Base-by-base conservation (phyloP, 2,329 filamentous ascomycete species). In the Capronia epimyces region DNA sequence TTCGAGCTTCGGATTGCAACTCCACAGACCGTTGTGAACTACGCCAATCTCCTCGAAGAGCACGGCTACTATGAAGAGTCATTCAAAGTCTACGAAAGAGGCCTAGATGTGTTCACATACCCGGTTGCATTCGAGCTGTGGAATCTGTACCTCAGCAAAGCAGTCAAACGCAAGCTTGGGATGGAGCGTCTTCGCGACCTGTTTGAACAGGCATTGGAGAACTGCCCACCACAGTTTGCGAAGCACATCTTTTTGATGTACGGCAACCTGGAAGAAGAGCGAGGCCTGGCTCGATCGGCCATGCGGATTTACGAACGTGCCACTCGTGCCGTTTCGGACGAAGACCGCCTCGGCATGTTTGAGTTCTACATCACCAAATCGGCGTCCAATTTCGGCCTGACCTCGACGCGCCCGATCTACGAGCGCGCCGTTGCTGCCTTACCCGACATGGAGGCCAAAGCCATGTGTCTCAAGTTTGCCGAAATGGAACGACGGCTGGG, bases 331-430 rank as follows among this genome's bases (percentile, higher is more conserved):
- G 94, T 98, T 2, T 85, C 88, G 12, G 93, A 98, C 64, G 91
- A 96, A 64, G 91, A 98, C 68, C 80, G 89, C 46, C 84, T 90
- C 53, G 89, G 95, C 63, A 96, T 98, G 90, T 98, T 96, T 75
- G 93, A 95, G 69, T 95, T 97, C 67, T 98, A 98, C 74, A 96
- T 98, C 66, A 97, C 91, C 52, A 97, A 98, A 68, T 96, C 90
- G 0, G 93, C 93, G 1, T 95, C 89, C 16, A 98, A 98, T 70
- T 98, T 98, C 64, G 93, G 94, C 25, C 80, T 98, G 45, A 90
- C 93, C 0, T 97, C 93, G 0, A 96, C 93, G 2, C 77, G 93
- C 45, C 85, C 89, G 0, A 98, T 98, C 62, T 98, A 98, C 74
- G 93, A 98, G 71, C 84, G 90, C 50, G 91, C 93, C 31, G 95